These are phyloP conservation scores for Begonia masoniana DNA, from an alignment of 306 rosid species.

Conservation along the genomic window DNA sequence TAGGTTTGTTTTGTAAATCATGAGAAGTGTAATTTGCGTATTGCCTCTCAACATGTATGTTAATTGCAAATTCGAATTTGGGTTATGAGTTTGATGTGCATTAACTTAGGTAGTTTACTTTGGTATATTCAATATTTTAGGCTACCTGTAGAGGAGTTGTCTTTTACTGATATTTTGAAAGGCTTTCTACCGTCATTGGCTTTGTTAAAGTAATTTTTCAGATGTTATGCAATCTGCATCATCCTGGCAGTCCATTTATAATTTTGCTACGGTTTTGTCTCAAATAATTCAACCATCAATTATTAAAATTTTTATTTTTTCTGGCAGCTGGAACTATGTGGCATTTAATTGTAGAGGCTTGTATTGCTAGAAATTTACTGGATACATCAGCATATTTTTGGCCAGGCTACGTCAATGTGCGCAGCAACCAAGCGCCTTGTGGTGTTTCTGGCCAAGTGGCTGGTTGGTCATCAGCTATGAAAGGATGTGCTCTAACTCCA, in stretches of 20 bases:
- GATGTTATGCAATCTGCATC: not conserved
- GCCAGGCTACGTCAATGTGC: slow-evolving; percentile 76
- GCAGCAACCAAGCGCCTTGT: slow-evolving; percentile 42
- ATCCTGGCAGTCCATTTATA: no score
- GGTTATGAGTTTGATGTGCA: no score
- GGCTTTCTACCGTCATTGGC: not conserved
- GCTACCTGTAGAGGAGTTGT: not conserved
- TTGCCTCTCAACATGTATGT: no score
- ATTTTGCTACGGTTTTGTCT: no score
- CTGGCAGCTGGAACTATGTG: slow-evolving; percentile 74
- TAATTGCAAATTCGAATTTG: no score
- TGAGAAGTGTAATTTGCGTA: no score
- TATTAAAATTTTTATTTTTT: slow-evolving; percentile 12
- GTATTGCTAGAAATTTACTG: slow-evolving; percentile 63
- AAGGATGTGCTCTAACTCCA: slow-evolving; percentile 62
- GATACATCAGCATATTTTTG: slow-evolving; percentile 79
- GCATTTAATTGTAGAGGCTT: slow-evolving; percentile 90
- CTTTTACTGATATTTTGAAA: not conserved
- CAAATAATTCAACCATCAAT: no score
- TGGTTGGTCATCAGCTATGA: slow-evolving; percentile 80
- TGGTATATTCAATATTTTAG: no score
- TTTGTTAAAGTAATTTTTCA: not conserved
- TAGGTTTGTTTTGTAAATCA: no score
- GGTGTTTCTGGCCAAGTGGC: slow-evolving; percentile 41
- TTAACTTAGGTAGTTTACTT: no score